phyloP scores from a whole-genome alignment of 805 yeast species.

The Yarrowia phangngaensis region DNA sequence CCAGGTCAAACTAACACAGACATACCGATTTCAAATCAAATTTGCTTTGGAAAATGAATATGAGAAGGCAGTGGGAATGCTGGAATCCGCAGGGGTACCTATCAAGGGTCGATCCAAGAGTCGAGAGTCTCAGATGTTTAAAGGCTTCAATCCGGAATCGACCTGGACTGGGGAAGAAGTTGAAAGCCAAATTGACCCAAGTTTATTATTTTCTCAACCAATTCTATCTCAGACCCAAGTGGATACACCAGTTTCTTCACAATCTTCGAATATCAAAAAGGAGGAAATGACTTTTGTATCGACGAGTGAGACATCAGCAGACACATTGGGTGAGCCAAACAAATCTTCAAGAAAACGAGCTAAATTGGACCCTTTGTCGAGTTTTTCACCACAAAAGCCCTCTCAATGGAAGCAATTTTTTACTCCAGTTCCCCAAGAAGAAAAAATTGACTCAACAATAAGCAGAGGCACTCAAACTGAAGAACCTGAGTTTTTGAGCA shows the following conservation, averaged over 20 bases:
- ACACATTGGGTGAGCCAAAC: too few species aligned
- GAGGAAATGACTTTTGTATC: too few species aligned
- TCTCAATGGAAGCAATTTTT: too few species aligned
- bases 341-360: too few species aligned
- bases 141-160: constrained; percentile 11
- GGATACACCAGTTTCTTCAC: neutral
- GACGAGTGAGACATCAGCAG: too few species aligned
- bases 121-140: neutral
- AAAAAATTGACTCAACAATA: neutral
- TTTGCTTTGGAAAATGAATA: neutral
- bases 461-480: constrained; percentile 18
- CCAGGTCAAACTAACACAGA: constrained; percentile 17
- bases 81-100: constrained; percentile 2
- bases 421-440: neutral
- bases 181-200: constrained; percentile 1
- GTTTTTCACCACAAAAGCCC: too few species aligned
- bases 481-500: neutral
- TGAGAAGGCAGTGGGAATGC: constrained; percentile 1
- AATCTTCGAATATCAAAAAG: neutral
- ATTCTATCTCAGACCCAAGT: neutral
- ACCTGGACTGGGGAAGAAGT: neutral
- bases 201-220: neutral
- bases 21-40: constrained; percentile 19
- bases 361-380: too few species aligned
- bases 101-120: neutral